Base-by-base conservation (phyloP, 2,329 filamentous ascomycete genomes). In the Cordyceps javanica region DNA sequence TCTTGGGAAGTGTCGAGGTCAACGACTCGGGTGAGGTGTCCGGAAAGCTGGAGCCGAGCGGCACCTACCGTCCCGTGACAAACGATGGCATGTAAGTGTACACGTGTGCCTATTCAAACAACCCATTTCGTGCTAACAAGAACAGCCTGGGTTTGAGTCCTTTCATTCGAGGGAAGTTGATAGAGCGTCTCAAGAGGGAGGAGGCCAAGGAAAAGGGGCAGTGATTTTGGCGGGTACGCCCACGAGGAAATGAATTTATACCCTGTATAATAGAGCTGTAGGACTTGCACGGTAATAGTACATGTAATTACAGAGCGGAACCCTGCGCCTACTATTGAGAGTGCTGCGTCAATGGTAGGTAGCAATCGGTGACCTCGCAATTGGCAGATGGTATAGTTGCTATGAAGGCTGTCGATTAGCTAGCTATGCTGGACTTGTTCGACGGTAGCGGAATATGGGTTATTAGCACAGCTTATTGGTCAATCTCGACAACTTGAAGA, bases 1-100 rank as follows among this genome's bases (percentile, higher is more conserved):
- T 89, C 38, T 73, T 89, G 55, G 86, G 85, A 38, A 88, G 85
- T 61, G 76, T 88, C 41, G 81, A 87, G 66, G 85, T 88, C 5
- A 77, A 87, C 65, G 76, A 74, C 2, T 62, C 71, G 7, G 86
- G 86, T 0, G 67, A 78, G 28, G 80, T 87, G 53, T 73, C 85
- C 26, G 82, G 82, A 23, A 78, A 77, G 61, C 81, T 82, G 61
- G 77, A 84, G 68, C 73, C 77, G 1, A 86, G 83, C 60, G 82
- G 83, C 14, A 87, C 82, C 4, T 87, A 87, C 66, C 79, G 85
- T 38, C 73, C 87, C 30, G 65, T 88, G 53, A 88, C 85, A 1
- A 83, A 84, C 53, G 79, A 87, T 69, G 85, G 85, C 67, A 83
- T 88, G 83, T 87, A 68, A 82, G 84, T 81, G 50, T 39, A 2